These are phyloP conservation scores for Solanum clarkiae DNA, from an alignment of 257 asterid genomes.

Conservation along the genomic window DNA sequence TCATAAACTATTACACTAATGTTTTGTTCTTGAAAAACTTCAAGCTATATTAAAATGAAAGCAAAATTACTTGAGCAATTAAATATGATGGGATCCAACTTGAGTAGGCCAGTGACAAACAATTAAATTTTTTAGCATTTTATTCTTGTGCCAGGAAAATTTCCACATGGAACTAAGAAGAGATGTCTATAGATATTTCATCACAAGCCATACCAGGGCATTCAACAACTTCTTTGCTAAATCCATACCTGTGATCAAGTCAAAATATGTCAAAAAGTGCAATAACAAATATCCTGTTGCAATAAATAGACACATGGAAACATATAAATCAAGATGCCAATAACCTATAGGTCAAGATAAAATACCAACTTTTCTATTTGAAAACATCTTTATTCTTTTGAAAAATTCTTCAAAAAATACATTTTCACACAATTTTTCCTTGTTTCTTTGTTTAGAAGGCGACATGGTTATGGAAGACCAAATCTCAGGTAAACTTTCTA, in stretches of 20 bases:
- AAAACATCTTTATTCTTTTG: no score
- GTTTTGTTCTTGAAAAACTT: neutral
- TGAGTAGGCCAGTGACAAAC: neutral
- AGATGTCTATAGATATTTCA: neutral
- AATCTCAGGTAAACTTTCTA: neutral
- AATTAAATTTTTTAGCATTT: neutral
- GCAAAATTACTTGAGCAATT: neutral
- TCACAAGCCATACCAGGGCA: conserved; percentile 59
- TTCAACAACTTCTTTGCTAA: conserved; percentile 78
- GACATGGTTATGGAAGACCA: neutral
- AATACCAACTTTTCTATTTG: neutral
- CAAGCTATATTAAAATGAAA: neutral
- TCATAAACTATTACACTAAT: neutral
- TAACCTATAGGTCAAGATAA: neutral
- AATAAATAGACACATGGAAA: neutral
- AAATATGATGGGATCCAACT: neutral
- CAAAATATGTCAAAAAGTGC: neutral
- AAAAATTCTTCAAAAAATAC: neutral
- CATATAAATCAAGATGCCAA: neutral
- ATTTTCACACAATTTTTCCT: neutral
- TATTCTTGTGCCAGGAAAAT: neutral
- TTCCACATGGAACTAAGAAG: neutral
- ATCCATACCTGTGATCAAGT: conserved; percentile 65
- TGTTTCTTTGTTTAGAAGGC: neutral
- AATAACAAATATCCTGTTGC: neutral